Conservation (phyloP, 2,329 filamentous ascomycete genomes). For the Diaporthe vexans region DNA sequence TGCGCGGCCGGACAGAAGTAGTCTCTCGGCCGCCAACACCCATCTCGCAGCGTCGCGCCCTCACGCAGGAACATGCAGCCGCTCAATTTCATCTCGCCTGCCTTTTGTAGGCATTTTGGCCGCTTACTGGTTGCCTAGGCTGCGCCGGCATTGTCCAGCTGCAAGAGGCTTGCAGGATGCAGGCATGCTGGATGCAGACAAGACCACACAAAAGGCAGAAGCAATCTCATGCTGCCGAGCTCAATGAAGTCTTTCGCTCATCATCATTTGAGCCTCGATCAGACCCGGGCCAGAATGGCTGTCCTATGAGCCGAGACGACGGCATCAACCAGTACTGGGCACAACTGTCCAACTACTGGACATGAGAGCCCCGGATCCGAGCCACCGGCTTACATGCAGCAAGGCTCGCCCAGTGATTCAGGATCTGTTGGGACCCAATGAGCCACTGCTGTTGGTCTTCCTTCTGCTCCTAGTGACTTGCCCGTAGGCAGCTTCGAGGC, state of each 20-base stretch:
- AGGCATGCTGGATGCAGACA: constrained; percentile 9
- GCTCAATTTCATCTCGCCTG: constrained; percentile 39
- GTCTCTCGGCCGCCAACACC: constrained; percentile 27
- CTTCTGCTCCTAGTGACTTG: neutral
- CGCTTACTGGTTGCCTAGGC: constrained; percentile 15
- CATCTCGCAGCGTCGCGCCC: constrained; percentile 23
- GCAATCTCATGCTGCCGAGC: neutral
- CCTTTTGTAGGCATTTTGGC: constrained; percentile 29
- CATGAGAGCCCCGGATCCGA: neutral
- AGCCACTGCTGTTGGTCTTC: neutral
- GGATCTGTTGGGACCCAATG: constrained; percentile 1
- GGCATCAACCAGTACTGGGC: neutral
- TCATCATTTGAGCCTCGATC: neutral
- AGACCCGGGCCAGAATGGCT: neutral
- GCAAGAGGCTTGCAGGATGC: constrained; percentile 32
- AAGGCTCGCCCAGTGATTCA: neutral
- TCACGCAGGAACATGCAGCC: constrained; percentile 41
- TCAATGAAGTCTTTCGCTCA: neutral
- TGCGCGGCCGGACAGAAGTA: neutral
- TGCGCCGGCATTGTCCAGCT: constrained; percentile 1
- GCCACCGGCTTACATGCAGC: constrained; percentile 2
- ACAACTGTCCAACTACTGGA: neutral
- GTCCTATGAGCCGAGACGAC: constrained; percentile 2
- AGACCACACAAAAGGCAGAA: neutral
- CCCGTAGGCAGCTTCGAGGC: neutral